Conservation (phyloP, 345 rosid species). For the Cardamine resedifolia region DNA sequence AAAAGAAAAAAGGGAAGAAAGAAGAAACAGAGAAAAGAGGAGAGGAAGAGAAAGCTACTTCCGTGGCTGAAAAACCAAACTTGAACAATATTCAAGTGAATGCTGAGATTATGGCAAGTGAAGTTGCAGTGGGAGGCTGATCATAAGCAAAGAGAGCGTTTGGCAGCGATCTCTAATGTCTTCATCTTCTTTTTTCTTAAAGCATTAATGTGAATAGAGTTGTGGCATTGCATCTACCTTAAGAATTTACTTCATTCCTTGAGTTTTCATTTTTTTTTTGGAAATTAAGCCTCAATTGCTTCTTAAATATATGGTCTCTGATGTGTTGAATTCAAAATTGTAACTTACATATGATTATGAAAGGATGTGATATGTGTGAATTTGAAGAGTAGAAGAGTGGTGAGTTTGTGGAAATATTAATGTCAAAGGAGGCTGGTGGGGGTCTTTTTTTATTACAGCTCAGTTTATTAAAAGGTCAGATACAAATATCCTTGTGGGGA, state of each 20-base stretch:
- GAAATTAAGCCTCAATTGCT: slow-evolving; percentile 25
- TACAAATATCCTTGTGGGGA: neutral
- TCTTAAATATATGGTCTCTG: slow-evolving; percentile 24
- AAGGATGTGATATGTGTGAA: slow-evolving; percentile 19
- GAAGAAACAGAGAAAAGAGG: slow-evolving; percentile 25
- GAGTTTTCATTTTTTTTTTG: neutral
- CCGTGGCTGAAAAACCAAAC: slow-evolving; percentile 34
- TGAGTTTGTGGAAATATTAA: slow-evolving; percentile 3
- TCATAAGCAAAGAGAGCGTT: slow-evolving; percentile 8
- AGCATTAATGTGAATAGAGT: slow-evolving; percentile 33
- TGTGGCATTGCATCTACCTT: slow-evolving; percentile 4
- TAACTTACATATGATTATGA: neutral
- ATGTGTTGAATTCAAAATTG: slow-evolving; percentile 3
- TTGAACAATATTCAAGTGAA: slow-evolving; percentile 44
- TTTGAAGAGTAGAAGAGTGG: neutral
- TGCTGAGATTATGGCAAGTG: slow-evolving; percentile 53
- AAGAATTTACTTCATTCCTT: slow-evolving; percentile 28
- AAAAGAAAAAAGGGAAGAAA: slow-evolving; percentile 24
- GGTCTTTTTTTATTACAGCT: neutral
- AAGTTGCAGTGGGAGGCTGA: slow-evolving; percentile 69
- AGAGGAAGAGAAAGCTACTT: slow-evolving; percentile 40
- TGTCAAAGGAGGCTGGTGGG: slow-evolving; percentile 3
- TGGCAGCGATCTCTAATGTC: slow-evolving; percentile 11
- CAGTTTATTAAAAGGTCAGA: neutral
- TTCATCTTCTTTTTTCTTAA: slow-evolving; percentile 3